These are phyloP conservation scores for Kwoniella pini DNA, from an alignment of 768 basidiomycete genomes.

Conservation along the genomic window DNA sequence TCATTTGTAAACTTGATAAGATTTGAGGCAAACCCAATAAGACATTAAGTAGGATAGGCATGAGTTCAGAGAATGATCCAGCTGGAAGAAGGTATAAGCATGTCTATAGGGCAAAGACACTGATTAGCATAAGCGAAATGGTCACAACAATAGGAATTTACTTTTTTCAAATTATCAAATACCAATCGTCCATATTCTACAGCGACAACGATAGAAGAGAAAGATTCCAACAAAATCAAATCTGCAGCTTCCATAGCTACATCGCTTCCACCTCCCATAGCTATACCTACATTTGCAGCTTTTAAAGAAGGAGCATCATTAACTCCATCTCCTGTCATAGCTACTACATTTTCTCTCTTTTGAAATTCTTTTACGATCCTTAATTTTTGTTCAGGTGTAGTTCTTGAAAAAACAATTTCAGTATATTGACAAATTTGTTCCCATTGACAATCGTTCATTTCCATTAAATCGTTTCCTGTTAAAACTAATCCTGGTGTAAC, in stretches of 20 bases:
- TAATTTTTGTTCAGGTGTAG: slow-evolving; percentile 67
- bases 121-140: no score
- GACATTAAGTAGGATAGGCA: slow-evolving; percentile 64
- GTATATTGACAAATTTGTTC: slow-evolving; percentile 50
- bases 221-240: slow-evolving; percentile 54
- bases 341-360: slow-evolving; percentile 61
- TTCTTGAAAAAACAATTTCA: slow-evolving; percentile 64
- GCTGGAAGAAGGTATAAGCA: slow-evolving; percentile 46
- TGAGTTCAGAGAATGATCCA: slow-evolving; percentile 63
- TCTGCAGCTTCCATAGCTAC: slow-evolving; percentile 58
- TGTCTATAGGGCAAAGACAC: slow-evolving; percentile 16
- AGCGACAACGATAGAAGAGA: slow-evolving; percentile 54
- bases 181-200: slow-evolving; percentile 58
- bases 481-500: slow-evolving; percentile 53
- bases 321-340: slow-evolving; percentile 68
- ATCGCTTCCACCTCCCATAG: slow-evolving; percentile 58
- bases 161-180: slow-evolving; percentile 63
- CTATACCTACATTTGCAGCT: slow-evolving; percentile 66
- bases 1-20: slow-evolving; percentile 61
- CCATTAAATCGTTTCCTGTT: slow-evolving; percentile 50
- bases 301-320: slow-evolving; percentile 51
- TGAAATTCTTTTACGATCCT: slow-evolving; percentile 67
- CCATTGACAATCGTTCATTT: slow-evolving; percentile 54
- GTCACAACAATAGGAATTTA: slow-evolving; percentile 16
- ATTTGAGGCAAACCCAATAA: slow-evolving; percentile 65